Evolutionary conservation across 805 yeast genomes (phyloP).

Genomic region (Myxozyma nipponensis): DNA sequence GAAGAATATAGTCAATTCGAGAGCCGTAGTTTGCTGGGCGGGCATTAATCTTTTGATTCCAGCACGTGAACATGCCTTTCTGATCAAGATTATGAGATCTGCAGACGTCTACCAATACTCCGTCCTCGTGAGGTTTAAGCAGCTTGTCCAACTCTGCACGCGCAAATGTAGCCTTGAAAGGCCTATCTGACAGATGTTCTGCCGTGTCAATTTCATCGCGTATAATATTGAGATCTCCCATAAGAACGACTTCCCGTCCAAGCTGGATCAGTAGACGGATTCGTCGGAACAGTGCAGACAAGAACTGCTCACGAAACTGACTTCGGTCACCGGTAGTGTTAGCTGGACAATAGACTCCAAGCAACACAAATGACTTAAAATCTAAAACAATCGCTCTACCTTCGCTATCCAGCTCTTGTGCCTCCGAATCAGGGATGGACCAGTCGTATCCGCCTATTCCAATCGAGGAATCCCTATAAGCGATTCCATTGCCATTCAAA

Average conservation of each 20-base stretch:
- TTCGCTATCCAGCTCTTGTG: slow-evolving; percentile 62
- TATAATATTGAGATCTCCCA: slow-evolving; percentile 88
- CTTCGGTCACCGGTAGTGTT: slow-evolving; percentile 70
- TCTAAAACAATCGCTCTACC: slow-evolving; percentile 81
- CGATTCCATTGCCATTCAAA: slow-evolving; percentile 21
- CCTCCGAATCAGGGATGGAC: slow-evolving; percentile 36
- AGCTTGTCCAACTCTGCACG: slow-evolving; percentile 18
- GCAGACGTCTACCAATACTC: slow-evolving; percentile 24
- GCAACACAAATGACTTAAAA: slow-evolving; percentile 46
- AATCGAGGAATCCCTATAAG: slow-evolving; percentile 33
- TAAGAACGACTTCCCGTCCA: slow-evolving; percentile 69
- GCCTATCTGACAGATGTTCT: slow-evolving; percentile 46
- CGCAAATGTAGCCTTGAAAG: slow-evolving; percentile 17
- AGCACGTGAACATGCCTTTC: slow-evolving; percentile 75
- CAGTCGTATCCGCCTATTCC: slow-evolving; percentile 27
- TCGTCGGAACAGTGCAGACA: slow-evolving; percentile 58
- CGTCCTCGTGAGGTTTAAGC: slow-evolving; percentile 15
- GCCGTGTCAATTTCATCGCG: slow-evolving; percentile 81
- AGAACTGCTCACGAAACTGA: slow-evolving; percentile 52
- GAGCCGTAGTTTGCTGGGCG: slow-evolving; percentile 77
- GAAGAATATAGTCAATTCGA: slow-evolving; percentile 72
- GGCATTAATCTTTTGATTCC: slow-evolving; percentile 78
- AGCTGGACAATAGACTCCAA: slow-evolving; percentile 82
- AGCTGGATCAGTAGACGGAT: slow-evolving; percentile 48
- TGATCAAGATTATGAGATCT: slow-evolving; percentile 55